Conservation (phyloP, 176 grass and related monocot genomes). For the Musa itinerans region DNA sequence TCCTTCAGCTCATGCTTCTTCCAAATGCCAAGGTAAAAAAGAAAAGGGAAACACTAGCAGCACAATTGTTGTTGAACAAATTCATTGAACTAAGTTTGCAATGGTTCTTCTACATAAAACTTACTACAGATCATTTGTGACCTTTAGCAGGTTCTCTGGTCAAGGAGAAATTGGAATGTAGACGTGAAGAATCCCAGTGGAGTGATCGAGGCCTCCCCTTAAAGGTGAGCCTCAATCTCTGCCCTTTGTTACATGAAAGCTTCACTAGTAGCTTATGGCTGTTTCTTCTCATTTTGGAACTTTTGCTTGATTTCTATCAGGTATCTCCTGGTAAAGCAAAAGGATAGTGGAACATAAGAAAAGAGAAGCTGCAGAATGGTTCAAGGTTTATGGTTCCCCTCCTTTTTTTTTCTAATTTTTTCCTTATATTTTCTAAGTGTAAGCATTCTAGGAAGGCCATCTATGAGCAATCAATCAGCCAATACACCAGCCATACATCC, state of each 20-base stretch:
- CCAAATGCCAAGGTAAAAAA: constrained; percentile 6
- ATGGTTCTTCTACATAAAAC: background rate
- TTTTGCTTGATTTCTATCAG: background rate
- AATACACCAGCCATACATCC: too few species aligned
- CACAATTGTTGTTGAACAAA: background rate
- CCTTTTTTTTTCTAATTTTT: background rate
- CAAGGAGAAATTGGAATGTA: background rate
- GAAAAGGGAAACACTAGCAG: too few species aligned
- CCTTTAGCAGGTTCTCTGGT: background rate
- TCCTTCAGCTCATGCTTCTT: constrained; percentile 9
- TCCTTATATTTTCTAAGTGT: background rate
- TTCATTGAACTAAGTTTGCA: background rate
- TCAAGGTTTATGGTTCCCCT: background rate
- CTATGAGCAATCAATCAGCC: too few species aligned
- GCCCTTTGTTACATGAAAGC: background rate
- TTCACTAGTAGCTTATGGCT: background rate
- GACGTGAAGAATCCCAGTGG: background rate
- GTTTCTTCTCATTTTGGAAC: background rate
- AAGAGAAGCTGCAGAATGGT: background rate
- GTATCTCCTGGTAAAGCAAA: background rate
- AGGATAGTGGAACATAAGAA: background rate
- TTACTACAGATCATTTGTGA: background rate
- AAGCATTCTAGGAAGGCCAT: background rate
- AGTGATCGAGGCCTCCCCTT: background rate
- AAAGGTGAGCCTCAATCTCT: background rate